phyloP scores from a whole-genome alignment of 2,329 filamentous ascomycete genomes.

The Scopulariopsis brevicaulis region DNA sequence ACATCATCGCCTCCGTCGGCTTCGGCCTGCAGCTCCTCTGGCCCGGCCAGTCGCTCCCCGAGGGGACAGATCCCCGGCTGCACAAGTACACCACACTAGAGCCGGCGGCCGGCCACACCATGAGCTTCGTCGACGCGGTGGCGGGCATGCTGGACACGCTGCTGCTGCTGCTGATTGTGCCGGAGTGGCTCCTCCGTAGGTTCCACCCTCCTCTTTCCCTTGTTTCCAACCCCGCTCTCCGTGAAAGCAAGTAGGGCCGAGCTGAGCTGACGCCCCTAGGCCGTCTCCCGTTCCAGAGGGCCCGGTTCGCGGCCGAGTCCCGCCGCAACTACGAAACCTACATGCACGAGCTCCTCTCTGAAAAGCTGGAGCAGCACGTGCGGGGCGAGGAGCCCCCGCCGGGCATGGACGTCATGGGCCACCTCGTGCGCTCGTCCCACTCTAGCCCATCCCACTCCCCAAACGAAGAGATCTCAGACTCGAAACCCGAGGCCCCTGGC shows the following conservation, averaged over 20 bases:
- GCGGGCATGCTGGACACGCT: constrained; percentile 51
- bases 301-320: constrained; percentile 40
- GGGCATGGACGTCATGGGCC: constrained; percentile 41
- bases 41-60: constrained; percentile 46
- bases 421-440: constrained; percentile 32
- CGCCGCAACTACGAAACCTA: constrained; percentile 56
- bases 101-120: constrained; percentile 39
- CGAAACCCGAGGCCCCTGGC: neutral
- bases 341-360: constrained; percentile 55
- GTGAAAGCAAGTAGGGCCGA: too few relatives aligned
- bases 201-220: constrained; percentile 5
- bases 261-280: constrained; percentile 13
- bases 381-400: constrained; percentile 24
- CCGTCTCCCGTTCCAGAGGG: constrained; percentile 35
- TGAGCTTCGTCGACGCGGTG: constrained; percentile 57
- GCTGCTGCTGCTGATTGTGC: constrained; percentile 47
- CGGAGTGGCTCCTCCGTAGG: constrained; percentile 42
- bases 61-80: constrained; percentile 28
- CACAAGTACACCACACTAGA: constrained; percentile 35
- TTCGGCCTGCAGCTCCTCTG: constrained; percentile 53
- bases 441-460: constrained; percentile 10
- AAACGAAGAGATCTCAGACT: neutral
- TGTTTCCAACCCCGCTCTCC: neutral
- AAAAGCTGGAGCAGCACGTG: constrained; percentile 37
- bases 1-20: constrained; percentile 54